phyloP scores from a whole-genome alignment of 768 basidiomycete genomes.

The Melanogaster broomeanus region DNA sequence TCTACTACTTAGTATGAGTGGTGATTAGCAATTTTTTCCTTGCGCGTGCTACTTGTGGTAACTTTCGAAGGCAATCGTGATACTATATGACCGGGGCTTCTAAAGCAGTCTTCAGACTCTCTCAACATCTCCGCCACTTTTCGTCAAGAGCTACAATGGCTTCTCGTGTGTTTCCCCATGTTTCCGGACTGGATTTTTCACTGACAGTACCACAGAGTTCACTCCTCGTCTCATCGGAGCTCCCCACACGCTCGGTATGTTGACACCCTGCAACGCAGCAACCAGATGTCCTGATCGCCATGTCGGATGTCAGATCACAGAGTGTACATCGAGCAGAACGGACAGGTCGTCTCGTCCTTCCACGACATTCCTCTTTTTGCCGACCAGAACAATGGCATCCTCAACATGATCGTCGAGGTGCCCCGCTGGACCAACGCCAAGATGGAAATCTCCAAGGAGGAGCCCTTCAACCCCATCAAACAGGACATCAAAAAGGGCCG shows the following conservation, averaged over 20 bases:
- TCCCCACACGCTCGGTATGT: slow-evolving; percentile 89
- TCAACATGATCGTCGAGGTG: slow-evolving; percentile 99
- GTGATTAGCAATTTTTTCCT: slow-evolving; percentile 6
- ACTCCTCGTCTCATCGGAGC: slow-evolving; percentile 80
- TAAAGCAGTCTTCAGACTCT: slow-evolving; percentile 44
- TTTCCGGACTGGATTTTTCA: background rate
- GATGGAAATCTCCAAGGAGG: slow-evolving; percentile 99
- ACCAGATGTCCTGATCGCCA: slow-evolving; percentile 19
- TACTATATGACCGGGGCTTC: slow-evolving; percentile 31
- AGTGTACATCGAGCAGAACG: slow-evolving; percentile 90
- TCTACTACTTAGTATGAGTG: no score
- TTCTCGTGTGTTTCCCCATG: slow-evolving; percentile 15
- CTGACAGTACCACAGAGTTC: slow-evolving; percentile 50
- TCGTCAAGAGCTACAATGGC: slow-evolving; percentile 51
- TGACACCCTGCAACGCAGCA: slow-evolving; percentile 6
- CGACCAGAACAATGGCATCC: slow-evolving; percentile 90
- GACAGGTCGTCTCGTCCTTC: slow-evolving; percentile 80
- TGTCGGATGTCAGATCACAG: slow-evolving; percentile 75
- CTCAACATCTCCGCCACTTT: slow-evolving; percentile 63
- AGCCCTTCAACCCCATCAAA: slow-evolving; percentile 99
- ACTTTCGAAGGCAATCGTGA: no score
- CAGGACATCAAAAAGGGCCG: slow-evolving; percentile 98
- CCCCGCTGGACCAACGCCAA: slow-evolving; percentile 99
- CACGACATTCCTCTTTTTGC: slow-evolving; percentile 99
- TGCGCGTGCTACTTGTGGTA: no score